A percentile compares a stretch with the other conserved stretches of the same genome.
phyloP scores from a whole-genome alignment of 73 alveolate genomes.

The Paramecium sonneborni region DNA sequence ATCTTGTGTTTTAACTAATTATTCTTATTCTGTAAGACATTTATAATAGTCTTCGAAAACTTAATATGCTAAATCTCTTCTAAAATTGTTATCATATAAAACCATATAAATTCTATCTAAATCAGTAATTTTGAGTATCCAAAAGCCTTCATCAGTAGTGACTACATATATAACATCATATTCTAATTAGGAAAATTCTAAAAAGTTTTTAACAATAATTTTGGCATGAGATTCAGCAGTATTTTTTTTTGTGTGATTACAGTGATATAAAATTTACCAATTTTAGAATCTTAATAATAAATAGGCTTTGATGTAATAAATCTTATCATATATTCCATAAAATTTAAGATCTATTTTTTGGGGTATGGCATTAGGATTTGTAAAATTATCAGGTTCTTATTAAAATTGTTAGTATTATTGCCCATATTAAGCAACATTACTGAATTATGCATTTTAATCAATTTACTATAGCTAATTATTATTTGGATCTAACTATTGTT shows the following conservation, averaged over 20 bases:
- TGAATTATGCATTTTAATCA: neutral
- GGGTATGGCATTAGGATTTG: conserved; percentile 29
- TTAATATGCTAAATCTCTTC: neutral
- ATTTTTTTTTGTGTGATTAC: neutral
- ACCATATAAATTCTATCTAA: conserved; percentile 16
- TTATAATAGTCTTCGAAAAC: neutral
- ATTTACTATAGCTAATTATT: neutral
- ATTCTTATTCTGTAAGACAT: neutral
- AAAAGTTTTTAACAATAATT: too few species aligned
- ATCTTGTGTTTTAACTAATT: neutral
- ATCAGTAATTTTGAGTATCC: conserved; percentile 24
- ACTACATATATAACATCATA: neutral
- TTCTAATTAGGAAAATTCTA: neutral
- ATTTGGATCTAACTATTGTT: neutral
- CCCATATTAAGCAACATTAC: neutral
- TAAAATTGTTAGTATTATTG: neutral
- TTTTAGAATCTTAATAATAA: neutral
- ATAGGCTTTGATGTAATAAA: neutral
- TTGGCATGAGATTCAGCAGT: neutral
- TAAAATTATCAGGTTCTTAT: conserved; percentile 1
- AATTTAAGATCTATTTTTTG: conserved; percentile 1
- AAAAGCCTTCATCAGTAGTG: too few species aligned
- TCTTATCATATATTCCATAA: neutral
- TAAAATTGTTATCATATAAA: neutral
- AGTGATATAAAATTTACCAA: neutral